phyloP scores from a whole-genome alignment of 1,139 yeast genomes.

The Debaryomyces udenii region DNA sequence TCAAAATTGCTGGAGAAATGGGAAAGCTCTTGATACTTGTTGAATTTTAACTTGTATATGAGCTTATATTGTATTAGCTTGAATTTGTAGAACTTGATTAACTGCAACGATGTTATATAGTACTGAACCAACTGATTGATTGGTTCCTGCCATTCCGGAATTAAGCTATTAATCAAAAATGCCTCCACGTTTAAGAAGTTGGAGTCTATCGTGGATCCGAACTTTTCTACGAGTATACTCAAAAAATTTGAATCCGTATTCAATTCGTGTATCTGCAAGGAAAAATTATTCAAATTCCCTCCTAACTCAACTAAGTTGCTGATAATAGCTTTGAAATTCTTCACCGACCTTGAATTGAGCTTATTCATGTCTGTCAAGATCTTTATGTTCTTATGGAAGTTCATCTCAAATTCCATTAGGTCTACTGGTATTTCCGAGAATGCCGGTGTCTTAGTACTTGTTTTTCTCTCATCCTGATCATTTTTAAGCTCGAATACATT shows the following conservation, averaged over 20 bases:
- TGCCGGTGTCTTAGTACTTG: slow-evolving; percentile 14
- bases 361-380: slow-evolving; percentile 38
- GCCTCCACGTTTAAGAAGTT: slow-evolving; percentile 46
- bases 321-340: slow-evolving; percentile 33
- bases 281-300: slow-evolving; percentile 51
- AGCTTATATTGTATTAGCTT: slow-evolving; percentile 48
- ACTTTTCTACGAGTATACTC: slow-evolving; percentile 43
- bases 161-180: slow-evolving; percentile 35
- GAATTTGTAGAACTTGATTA: slow-evolving; percentile 48
- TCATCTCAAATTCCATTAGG: slow-evolving; percentile 39
- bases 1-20: slow-evolving; percentile 25
- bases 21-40: slow-evolving; percentile 42
- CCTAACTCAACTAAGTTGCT: slow-evolving; percentile 46
- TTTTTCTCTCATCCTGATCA: slow-evolving; percentile 6
- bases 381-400: slow-evolving; percentile 38
- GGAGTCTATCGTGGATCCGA: slow-evolving; percentile 50
- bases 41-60: slow-evolving; percentile 43
- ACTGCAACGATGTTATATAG: slow-evolving; percentile 39
- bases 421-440: slow-evolving; percentile 37
- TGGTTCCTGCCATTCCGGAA: slow-evolving; percentile 53
- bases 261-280: slow-evolving; percentile 45
- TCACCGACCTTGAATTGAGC: slow-evolving; percentile 35
- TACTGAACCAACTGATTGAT: slow-evolving; percentile 46
- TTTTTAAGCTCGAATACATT: slow-evolving; percentile 35
- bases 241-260: slow-evolving; percentile 26